Conservation (phyloP, 1,284 basidiomycete species). For the Inonotus hispidus region DNA sequence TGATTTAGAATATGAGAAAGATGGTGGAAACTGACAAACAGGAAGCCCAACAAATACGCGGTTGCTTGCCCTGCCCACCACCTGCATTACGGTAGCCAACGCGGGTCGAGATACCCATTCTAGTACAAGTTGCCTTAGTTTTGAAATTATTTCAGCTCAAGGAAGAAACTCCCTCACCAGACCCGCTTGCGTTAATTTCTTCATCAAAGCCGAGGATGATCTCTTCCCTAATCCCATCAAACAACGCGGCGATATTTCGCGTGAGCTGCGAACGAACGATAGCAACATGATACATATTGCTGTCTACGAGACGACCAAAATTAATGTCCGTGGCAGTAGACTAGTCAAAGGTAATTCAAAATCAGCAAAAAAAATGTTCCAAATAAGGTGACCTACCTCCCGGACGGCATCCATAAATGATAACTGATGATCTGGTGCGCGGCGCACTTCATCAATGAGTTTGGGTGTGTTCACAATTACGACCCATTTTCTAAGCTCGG, state of each 20-base stretch:
- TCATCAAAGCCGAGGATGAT: conserved; percentile 23
- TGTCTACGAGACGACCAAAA: not conserved
- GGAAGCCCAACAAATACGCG: conserved; percentile 37
- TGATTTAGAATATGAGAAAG: no score
- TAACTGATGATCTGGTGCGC: conserved; percentile 29
- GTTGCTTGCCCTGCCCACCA: conserved; percentile 36
- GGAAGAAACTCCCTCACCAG: conserved; percentile 6
- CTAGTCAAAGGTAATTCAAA: not conserved
- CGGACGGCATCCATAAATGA: conserved; percentile 27
- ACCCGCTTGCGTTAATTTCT: conserved; percentile 14
- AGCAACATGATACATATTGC: conserved; percentile 22
- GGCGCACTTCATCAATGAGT: conserved; percentile 33
- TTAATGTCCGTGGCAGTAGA: not conserved
- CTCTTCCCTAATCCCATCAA: conserved; percentile 25
- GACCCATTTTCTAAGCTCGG: conserved; percentile 28
- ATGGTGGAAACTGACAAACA: conserved; percentile 33
- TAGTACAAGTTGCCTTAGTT: conserved; percentile 20
- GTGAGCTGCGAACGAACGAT: conserved; percentile 25
- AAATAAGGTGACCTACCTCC: conserved; percentile 23
- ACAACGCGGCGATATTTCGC: conserved; percentile 21
- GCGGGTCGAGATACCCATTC: conserved; percentile 29
- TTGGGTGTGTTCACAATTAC: conserved; percentile 30
- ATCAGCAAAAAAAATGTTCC: not conserved
- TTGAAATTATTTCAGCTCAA: conserved; percentile 18
- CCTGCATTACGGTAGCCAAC: conserved; percentile 20